Conservation (phyloP, 1,284 basidiomycete genomes). For the Cryptococcus sp. region DNA sequence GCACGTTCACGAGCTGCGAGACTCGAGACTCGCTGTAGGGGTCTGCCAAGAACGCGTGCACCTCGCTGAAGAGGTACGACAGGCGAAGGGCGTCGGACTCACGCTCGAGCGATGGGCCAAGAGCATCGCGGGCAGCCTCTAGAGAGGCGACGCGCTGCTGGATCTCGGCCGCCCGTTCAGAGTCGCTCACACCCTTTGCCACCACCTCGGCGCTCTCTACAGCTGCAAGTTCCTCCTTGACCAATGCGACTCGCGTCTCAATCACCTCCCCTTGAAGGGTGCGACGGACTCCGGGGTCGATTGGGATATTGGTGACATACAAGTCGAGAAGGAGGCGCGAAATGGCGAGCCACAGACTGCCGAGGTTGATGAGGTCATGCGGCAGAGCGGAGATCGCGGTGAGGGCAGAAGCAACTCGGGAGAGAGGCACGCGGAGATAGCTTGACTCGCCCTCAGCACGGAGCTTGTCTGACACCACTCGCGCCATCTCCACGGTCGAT, state of each 20-base stretch:
- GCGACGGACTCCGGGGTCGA: constrained; percentile 79
- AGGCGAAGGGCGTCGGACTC: constrained; percentile 59
- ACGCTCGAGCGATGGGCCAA: constrained; percentile 43
- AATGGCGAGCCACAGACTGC: constrained; percentile 62
- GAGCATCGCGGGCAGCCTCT: constrained; percentile 28
- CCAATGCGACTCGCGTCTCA: constrained; percentile 53
- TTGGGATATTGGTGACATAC: constrained; percentile 79
- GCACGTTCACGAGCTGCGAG: constrained; percentile 34
- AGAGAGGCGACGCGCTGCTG: constrained; percentile 42
- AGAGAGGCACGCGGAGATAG: constrained; percentile 16
- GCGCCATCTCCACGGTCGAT: background rate
- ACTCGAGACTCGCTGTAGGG: constrained; percentile 35
- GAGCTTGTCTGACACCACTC: background rate
- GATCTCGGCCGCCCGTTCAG: constrained; percentile 52
- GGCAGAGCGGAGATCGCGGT: background rate
- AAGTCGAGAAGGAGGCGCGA: constrained; percentile 53
- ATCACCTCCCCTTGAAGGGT: constrained; percentile 58
- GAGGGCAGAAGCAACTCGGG: constrained; percentile 14
- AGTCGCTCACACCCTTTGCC: constrained; percentile 62
- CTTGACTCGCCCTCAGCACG: too few species aligned
- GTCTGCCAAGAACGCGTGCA: constrained; percentile 61
- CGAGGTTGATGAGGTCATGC: constrained; percentile 12
- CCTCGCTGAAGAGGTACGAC: constrained; percentile 76
- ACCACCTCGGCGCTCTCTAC: constrained; percentile 60
- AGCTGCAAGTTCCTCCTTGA: constrained; percentile 59